Base-by-base conservation (phyloP, 2,329 filamentous ascomycete species). In the Elsinoe arachidis region DNA sequence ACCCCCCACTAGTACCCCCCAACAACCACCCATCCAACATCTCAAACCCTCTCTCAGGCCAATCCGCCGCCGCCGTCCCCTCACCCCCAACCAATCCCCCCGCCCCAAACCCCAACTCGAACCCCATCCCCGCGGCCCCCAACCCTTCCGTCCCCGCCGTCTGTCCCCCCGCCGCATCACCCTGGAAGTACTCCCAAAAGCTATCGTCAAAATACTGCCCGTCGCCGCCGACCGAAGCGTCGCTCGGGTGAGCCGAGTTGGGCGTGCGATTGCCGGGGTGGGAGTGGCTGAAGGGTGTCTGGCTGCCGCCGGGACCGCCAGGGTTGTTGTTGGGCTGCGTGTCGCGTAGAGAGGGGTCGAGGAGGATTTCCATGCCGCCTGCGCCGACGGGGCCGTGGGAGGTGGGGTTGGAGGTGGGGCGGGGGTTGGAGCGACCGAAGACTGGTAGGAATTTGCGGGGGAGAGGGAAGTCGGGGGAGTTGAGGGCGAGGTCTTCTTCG, bases 1-100 rank as follows among this genome's bases (percentile, higher is more conserved):
- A 46, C 6, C 33, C 49, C 19, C 63, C 53, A 63, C 67, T 37
- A 62, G 68, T 15, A 66, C 78, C 79, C 1, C 84, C 84, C 67
- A 87, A 87, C 73, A 87, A 87, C 67, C 88, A 88, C 0, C 83
- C 82, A 66, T 88, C 85, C 69, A 89, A 88, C 11, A 78, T 60
- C 67, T 78, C 75, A 35, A 75, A 62, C 41, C 63, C 62, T 2
- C 64, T 57, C 15, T 60, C 51, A 21, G 86, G 84, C 63, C 86
- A 82, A 64, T 82, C 77, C 66, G 83, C 74, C 5, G 72, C 72
- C 49, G 72, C 73, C 15, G 72, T 69, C 12, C 56, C 1, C 65
- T 70, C 70, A 73, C 70, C 21, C 70, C 12, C 59, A 59, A 30
- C 26, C 19, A 63, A 60, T 12, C 62, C 65, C 7, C 66, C 65